Base-by-base conservation (phyloP, 495 filamentous ascomycete species). In the Lepraria neglecta region DNA sequence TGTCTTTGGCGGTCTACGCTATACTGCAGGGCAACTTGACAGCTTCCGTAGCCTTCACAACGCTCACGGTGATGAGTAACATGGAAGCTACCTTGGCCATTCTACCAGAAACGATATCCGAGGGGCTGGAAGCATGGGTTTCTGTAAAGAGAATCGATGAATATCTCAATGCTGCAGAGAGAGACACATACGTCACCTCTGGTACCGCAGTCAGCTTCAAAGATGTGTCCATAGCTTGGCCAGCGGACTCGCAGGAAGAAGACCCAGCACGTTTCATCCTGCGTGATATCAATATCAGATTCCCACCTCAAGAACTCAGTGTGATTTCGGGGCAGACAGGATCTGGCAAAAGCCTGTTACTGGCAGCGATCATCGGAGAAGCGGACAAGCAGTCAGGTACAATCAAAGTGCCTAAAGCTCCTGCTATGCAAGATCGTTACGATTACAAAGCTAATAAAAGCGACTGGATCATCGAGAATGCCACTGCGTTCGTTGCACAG, bases 41-140 rank as follows among this genome's bases (percentile, higher is more conserved):
- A 1, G 82, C 90, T 3, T 89, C 88, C 0, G 82, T 91, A 17
- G 90, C 90, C 3, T 95, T 95, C 64, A 91, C 91, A 17, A 83
- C 87, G 55, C 78, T 95, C 48, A 80, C 85, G 3, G 75, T 95
- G 38, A 92, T 95, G 71, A 80, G 77, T 44, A 76, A 80, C 14
- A 78, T 95, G 45, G 90, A 94, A 68, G 75, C 82, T 35, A 83
- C 84, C 0, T 71, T 95, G 2, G 82, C 85, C 7, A 75, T 88
- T 27, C 71, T 94, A 43, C 90, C 90, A 2, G 88, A 91, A 63
- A 73, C 92, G 14, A 85, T 83, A 7, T 86, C 89, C 0, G 80
- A 67, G 5, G 71, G 79, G 0, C 72, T 81, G 48, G 89, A 95
- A 63, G 85, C 88, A 0, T 85, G 84, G 73, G 80, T 92, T 9